A percentile compares a stretch with the other conserved stretches of the same genome.
phyloP scores from a whole-genome alignment of 2,329 filamentous ascomycete genomes.

The Fusarium heterosporum region DNA sequence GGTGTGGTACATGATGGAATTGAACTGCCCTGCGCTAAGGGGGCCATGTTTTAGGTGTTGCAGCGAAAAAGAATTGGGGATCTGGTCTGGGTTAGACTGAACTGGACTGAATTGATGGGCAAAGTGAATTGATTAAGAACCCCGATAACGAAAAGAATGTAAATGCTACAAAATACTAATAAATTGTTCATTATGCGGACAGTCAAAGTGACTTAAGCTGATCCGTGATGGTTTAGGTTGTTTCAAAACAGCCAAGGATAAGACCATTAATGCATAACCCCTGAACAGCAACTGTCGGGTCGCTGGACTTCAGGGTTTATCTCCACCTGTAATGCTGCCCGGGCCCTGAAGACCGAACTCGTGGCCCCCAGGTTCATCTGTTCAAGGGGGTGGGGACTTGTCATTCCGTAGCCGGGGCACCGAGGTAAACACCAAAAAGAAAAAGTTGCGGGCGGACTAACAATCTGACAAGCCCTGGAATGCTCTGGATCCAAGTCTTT shows the following conservation, averaged over 20 bases:
- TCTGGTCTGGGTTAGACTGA: slow-evolving; percentile 1
- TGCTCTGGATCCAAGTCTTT: not conserved
- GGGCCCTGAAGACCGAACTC: not conserved
- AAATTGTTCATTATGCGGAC: slow-evolving; percentile 1
- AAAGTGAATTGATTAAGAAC: not conserved
- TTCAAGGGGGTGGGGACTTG: not conserved
- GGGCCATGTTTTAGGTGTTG: slow-evolving; percentile 3
- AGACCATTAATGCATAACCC: slow-evolving; percentile 9
- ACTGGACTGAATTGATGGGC: not conserved
- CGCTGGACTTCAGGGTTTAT: not conserved
- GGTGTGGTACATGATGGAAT: slow-evolving; percentile 13
- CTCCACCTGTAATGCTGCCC: slow-evolving; percentile 3
- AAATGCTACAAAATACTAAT: not conserved
- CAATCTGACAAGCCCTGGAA: not conserved
- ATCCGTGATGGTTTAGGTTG: not conserved
- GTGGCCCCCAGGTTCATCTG: not conserved
- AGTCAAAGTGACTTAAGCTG: not conserved
- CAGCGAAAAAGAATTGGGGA: not conserved
- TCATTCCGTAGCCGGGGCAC: no score
- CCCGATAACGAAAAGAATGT: not conserved
- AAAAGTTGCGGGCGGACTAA: not conserved
- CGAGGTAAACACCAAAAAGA: not conserved
- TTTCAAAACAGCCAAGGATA: slow-evolving; percentile 30
- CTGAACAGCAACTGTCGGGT: not conserved
- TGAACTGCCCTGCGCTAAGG: not conserved